These are phyloP conservation scores for Pisolithus orientalis DNA, from an alignment of 768 basidiomycete species.

Conservation along the genomic window DNA sequence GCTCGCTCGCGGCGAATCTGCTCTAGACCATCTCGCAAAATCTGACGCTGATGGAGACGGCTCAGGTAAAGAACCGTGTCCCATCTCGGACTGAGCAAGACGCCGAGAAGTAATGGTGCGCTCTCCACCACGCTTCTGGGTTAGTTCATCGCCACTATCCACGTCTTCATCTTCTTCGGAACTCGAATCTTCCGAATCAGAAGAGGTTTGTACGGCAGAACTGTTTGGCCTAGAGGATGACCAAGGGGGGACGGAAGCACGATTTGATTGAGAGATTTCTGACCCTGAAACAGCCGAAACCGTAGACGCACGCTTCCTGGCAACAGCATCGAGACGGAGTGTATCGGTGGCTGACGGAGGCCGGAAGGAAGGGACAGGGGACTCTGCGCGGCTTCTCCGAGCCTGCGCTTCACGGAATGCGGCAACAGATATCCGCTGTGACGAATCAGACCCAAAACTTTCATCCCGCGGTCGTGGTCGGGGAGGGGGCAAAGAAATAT, in stretches of 20 bases:
- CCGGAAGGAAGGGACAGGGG: slow-evolving; percentile 48
- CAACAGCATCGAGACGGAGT: slow-evolving; percentile 20
- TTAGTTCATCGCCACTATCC: slow-evolving; percentile 29
- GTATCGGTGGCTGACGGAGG: slow-evolving; percentile 31
- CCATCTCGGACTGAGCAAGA: slow-evolving; percentile 13
- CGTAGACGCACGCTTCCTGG: slow-evolving; percentile 24
- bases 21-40: slow-evolving; percentile 8
- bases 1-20: slow-evolving; percentile 25
- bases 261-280: slow-evolving; percentile 13
- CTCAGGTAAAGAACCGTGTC: slow-evolving; percentile 7
- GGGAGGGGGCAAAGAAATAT: slow-evolving; percentile 29
- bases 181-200: slow-evolving; percentile 30
- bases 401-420: slow-evolving; percentile 78
- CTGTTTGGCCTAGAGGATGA: slow-evolving; percentile 8
- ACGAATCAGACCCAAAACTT: slow-evolving; percentile 56
- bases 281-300: slow-evolving; percentile 17
- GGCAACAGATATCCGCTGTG: slow-evolving; percentile 73
- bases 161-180: slow-evolving; percentile 31
- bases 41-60: slow-evolving; percentile 3
- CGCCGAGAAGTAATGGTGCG: slow-evolving; percentile 27
- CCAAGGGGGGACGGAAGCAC: slow-evolving; percentile 5
- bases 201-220: slow-evolving; percentile 18
- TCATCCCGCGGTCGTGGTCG: slow-evolving; percentile 47
- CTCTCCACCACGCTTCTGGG: slow-evolving; percentile 29
- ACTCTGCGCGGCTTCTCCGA: slow-evolving; percentile 53